Percentiles rank a stretch among this genome's conserved stretches.
Evolutionary conservation across 371 early-diverging fungal species (phyloP).

Genomic region (Capniomyces stellatus): DNA sequence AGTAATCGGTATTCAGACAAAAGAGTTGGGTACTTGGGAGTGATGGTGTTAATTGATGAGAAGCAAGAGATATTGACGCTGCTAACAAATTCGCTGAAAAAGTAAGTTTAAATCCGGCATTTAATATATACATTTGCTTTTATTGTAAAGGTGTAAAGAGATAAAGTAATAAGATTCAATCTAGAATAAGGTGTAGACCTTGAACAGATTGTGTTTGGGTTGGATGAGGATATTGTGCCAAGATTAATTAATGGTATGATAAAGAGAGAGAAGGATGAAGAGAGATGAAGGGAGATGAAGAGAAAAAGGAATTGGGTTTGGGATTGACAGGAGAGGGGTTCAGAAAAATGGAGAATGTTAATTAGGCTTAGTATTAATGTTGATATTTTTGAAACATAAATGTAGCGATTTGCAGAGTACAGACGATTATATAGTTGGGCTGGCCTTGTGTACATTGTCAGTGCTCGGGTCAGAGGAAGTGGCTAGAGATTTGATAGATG

Average conservation of each 20-base stretch:
- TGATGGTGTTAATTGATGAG: slow-evolving; percentile 90
- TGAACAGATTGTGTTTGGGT: no score
- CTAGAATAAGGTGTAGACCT: background rate
- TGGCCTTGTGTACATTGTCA: slow-evolving; percentile 88
- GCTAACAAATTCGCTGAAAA: slow-evolving; percentile 88
- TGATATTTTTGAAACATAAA: no score
- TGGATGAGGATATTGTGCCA: no score
- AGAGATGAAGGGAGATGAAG: no score
- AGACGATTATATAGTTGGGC: slow-evolving; percentile 88
- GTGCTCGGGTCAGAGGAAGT: slow-evolving; percentile 90
- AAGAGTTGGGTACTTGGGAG: slow-evolving; percentile 90
- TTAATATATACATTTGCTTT: background rate
- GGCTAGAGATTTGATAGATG: slow-evolving; percentile 82
- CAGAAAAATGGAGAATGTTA: no score
- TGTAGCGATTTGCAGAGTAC: slow-evolving; percentile 79
- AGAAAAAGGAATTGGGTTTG: no score
- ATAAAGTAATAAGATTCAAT: background rate
- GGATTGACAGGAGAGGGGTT: no score
- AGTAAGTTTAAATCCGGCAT: slow-evolving; percentile 28
- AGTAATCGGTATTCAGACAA: slow-evolving; percentile 86
- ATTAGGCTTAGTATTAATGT: no score
- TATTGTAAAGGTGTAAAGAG: no score
- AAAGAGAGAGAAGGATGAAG: no score
- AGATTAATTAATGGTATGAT: no score
- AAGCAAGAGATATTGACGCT: slow-evolving; percentile 89